phyloP scores from a whole-genome alignment of 192 early-diverging fungal genomes.

The Linnemannia hyalina region DNA sequence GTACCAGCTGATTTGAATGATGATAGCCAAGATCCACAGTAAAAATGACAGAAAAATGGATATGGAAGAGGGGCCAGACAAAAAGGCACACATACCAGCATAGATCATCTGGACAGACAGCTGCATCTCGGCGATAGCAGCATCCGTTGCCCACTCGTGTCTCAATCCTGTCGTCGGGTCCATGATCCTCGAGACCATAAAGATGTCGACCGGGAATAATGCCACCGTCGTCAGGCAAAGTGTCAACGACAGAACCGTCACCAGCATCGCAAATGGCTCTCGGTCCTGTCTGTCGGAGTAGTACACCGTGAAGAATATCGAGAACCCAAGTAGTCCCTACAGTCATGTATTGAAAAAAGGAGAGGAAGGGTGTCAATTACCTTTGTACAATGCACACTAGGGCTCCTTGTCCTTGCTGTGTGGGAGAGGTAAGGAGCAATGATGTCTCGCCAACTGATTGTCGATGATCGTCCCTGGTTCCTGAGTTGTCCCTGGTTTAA shows the following conservation, averaged over 20 bases:
- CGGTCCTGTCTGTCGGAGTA: slow-evolving; percentile 66
- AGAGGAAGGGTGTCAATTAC: too few relatives aligned
- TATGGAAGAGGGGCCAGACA: background rate
- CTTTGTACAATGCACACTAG: background rate
- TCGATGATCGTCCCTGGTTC: background rate
- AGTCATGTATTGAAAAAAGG: background rate
- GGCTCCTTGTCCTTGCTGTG: background rate
- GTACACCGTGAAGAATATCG: slow-evolving; percentile 62
- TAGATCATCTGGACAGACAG: slow-evolving; percentile 57
- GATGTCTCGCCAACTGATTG: background rate
- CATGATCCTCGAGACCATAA: slow-evolving; percentile 67
- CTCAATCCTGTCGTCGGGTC: slow-evolving; percentile 66
- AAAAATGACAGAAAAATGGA: background rate
- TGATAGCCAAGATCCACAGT: background rate
- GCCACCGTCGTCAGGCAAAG: slow-evolving; percentile 62
- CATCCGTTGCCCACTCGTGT: slow-evolving; percentile 68
- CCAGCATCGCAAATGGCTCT: slow-evolving; percentile 63
- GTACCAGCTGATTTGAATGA: background rate
- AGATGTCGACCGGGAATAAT: slow-evolving; percentile 69
- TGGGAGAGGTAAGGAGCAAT: background rate
- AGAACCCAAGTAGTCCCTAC: slow-evolving; percentile 58
- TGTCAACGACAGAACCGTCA: slow-evolving; percentile 62
- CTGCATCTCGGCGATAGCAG: slow-evolving; percentile 55
- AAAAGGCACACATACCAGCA: slow-evolving; percentile 50
- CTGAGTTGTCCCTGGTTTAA: background rate